Percentiles rank a stretch among this genome's conserved stretches.
phyloP scores from a whole-genome alignment of 495 filamentous ascomycete species.

The Friedmanniomyces endolithicus region DNA sequence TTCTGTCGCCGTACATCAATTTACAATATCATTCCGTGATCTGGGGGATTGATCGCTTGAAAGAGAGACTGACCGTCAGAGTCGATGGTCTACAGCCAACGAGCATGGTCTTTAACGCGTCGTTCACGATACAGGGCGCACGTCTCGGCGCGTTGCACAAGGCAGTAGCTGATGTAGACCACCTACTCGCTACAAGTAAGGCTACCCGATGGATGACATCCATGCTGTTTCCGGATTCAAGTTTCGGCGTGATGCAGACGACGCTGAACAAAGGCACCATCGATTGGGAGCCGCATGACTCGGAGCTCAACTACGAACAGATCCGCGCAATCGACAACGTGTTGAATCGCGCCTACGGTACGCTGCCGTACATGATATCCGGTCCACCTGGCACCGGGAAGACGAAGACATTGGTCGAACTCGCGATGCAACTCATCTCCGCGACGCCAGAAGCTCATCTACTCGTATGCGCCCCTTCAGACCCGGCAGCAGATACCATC shows the following conservation, averaged over 20 bases:
- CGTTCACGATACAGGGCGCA: conserved; percentile 25
- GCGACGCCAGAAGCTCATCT: conserved; percentile 30
- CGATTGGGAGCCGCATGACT: conserved; percentile 30
- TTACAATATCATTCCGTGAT: conserved; percentile 24
- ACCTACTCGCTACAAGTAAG: conserved; percentile 10
- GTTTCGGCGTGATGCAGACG: conserved; percentile 32
- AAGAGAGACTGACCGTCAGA: conserved; percentile 26
- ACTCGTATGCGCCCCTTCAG: conserved; percentile 44
- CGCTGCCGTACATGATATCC: conserved; percentile 40
- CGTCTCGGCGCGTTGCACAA: conserved; percentile 21
- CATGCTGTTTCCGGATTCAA: conserved; percentile 39
- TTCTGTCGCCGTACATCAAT: background rate
- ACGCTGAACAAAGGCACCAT: conserved; percentile 28
- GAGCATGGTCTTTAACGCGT: conserved; percentile 31
- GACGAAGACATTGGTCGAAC: conserved; percentile 44
- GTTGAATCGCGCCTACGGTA: conserved; percentile 35
- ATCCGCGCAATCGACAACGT: conserved; percentile 37
- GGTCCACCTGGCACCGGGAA: conserved; percentile 46
- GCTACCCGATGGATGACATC: conserved; percentile 31
- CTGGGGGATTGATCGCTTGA: conserved; percentile 29
- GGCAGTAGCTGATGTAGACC: conserved; percentile 23
- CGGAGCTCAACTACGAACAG: conserved; percentile 40
- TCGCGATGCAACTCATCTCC: conserved; percentile 26
- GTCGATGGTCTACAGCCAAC: conserved; percentile 27
- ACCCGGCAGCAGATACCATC: conserved; percentile 43